Evolutionary conservation across 169 alveolate species (phyloP), one percentile per base, ranked within the genome.

Genomic region (Cryptosporidium felis): DNA sequence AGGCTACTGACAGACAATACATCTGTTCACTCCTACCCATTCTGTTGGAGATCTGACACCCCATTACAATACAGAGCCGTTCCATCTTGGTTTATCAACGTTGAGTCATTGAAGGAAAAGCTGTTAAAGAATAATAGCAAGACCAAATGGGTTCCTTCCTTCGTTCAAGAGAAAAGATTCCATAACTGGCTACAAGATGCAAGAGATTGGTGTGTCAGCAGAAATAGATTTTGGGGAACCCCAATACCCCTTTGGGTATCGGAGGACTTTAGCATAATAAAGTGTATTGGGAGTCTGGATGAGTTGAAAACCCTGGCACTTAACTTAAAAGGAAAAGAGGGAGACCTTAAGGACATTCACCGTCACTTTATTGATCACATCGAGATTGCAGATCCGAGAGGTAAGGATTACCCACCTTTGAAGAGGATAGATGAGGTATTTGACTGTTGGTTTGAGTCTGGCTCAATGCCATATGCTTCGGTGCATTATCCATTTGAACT

Each of bases 401-500:
- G 99, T 2, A 95, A 94, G 60, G 97, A 96, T 23, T 91, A 81
- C 44, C 96, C 96, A 3, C 94, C 95, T 18, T 88, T 95, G 46
- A 92, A 81, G 80, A 81, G 98, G 18, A 91, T 95, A 45, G 92
- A 91, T 1, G 96, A 93, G 89, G 95, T 98, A 2, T 97, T 98
- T 90, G 99, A 97, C 90, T 98, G 99, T 92, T 98, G 99, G 99
- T 98, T 97, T 89, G 99, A 98, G 80, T 92, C 97, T 80, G 99
- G 99, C 14, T 94, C 99, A 18, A 97, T 97, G 99, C 99, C 99
- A 1, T 97, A 94, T 90, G 99, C 98, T 2, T 94, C 96, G 85
- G 88, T 91, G 80, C 99, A 97, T 93, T 98, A 96, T 89, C 99
- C 99, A n/a, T 97, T 97, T 92, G 95, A 94, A 63, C 93, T 91